phyloP scores from a whole-genome alignment of 2,329 filamentous ascomycete genomes.

The Phialocephala subalpina region DNA sequence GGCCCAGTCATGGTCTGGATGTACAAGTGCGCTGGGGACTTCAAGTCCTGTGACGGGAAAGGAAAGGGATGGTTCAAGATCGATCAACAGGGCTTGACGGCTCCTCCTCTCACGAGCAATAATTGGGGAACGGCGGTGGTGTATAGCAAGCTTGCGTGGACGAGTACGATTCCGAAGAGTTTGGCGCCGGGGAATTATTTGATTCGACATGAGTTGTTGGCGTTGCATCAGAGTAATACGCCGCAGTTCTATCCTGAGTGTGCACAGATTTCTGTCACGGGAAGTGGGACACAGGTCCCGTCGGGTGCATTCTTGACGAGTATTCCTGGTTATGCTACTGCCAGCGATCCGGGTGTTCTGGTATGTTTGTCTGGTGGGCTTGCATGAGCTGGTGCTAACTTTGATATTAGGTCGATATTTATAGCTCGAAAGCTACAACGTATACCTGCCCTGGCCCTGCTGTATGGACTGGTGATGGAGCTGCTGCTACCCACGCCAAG shows the following conservation, averaged over 20 bases:
- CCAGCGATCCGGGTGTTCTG: constrained; percentile 35
- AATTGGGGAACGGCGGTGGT: constrained; percentile 58
- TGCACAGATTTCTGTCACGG: constrained; percentile 59
- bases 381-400: background rate
- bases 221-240: constrained; percentile 60
- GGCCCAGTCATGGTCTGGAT: constrained; percentile 67
- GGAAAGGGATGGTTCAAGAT: constrained; percentile 67
- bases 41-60: constrained; percentile 58
- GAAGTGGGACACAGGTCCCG: constrained; percentile 54
- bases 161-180: constrained; percentile 56
- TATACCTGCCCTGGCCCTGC: constrained; percentile 57
- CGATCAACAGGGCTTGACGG: constrained; percentile 59
- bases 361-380: constrained; percentile 42
- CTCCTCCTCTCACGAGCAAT: constrained; percentile 51
- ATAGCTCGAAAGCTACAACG: constrained; percentile 51
- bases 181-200: constrained; percentile 63
- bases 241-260: constrained; percentile 65
- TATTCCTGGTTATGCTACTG: constrained; percentile 36
- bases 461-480: constrained; percentile 48
- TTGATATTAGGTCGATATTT: constrained; percentile 53
- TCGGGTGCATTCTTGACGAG: constrained; percentile 30
- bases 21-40: constrained; percentile 59
- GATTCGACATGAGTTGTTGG: constrained; percentile 64
- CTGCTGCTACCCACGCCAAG: background rate
- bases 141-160: constrained; percentile 54